Evolutionary conservation across 192 early-diverging fungal species (phyloP).

Genomic region (Gaertneriomyces sp.): DNA sequence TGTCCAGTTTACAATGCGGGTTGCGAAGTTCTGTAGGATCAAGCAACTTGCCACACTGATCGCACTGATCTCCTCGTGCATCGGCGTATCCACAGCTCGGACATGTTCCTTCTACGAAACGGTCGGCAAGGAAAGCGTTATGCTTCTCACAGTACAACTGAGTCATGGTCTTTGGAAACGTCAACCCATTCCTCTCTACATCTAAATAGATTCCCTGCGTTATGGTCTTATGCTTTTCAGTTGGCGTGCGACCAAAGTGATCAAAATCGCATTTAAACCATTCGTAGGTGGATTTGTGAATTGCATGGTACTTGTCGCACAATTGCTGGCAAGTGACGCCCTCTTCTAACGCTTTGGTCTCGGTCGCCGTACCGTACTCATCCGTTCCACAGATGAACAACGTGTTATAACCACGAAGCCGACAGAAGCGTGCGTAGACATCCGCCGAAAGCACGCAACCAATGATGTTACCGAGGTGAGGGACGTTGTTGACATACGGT

Average conservation of each 20-base stretch:
- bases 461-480: slow-evolving; percentile 98
- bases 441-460: slow-evolving; percentile 98
- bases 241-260: slow-evolving; percentile 92
- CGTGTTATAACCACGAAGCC: slow-evolving; percentile 84
- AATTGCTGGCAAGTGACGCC: slow-evolving; percentile 83
- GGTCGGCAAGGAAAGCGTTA: slow-evolving; percentile 87
- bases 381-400: slow-evolving; percentile 93
- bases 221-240: slow-evolving; percentile 77
- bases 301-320: slow-evolving; percentile 92
- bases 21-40: slow-evolving; percentile 91
- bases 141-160: slow-evolving; percentile 92
- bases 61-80: slow-evolving; percentile 99
- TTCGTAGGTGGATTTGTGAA: slow-evolving; percentile 85
- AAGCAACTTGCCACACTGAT: slow-evolving; percentile 84
- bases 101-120: slow-evolving; percentile 95
- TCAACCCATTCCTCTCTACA: slow-evolving; percentile 65
- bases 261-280: slow-evolving; percentile 97
- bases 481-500: slow-evolving; percentile 98
- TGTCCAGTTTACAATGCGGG: slow-evolving; percentile 91
- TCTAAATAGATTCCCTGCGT: slow-evolving; percentile 85
- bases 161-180: slow-evolving; percentile 70
- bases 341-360: slow-evolving; percentile 96
- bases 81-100: slow-evolving; percentile 72
- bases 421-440: slow-evolving; percentile 90
- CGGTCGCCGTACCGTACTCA: slow-evolving; percentile 99